These are phyloP conservation scores for Stachybotrys echinatus DNA, from an alignment of 2,329 filamentous ascomycete species.

Conservation along the genomic window DNA sequence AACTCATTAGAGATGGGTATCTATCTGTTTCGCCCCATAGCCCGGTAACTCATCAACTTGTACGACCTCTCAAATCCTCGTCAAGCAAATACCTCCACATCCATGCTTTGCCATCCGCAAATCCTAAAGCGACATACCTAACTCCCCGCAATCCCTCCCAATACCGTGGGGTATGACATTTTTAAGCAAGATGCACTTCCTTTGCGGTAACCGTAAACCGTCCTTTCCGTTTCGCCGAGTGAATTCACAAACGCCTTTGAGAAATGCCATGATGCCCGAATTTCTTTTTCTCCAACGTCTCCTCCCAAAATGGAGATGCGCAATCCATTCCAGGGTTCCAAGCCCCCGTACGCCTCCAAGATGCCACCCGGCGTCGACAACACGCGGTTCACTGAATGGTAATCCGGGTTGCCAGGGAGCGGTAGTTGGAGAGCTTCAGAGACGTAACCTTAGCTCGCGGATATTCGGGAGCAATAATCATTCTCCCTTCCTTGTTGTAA, in stretches of 20 bases:
- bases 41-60: constrained; percentile 9
- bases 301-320: too few species aligned
- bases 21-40: constrained; percentile 9
- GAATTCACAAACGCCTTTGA: background rate
- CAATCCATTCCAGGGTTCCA: too few species aligned
- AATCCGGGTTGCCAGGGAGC: constrained; percentile 37
- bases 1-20: constrained; percentile 15
- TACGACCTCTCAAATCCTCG: background rate
- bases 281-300: background rate
- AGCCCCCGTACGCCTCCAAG: too few species aligned
- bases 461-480: constrained; percentile 51
- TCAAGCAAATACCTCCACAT: background rate
- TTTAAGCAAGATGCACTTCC: constrained; percentile 11
- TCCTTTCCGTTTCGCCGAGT: background rate
- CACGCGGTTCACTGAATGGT: constrained; percentile 24
- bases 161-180: constrained; percentile 16
- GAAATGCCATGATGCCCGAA: background rate
- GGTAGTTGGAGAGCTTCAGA: constrained; percentile 53
- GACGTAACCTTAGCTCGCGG: constrained; percentile 48
- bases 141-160: constrained; percentile 15
- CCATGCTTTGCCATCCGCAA: constrained; percentile 1
- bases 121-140: constrained; percentile 15
- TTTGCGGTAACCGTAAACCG: background rate
- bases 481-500: constrained; percentile 53
- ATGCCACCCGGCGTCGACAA: background rate